Evolutionary conservation across 2,329 filamentous ascomycete genomes (phyloP).

Genomic region (Sarocladiaceae sp.): DNA sequence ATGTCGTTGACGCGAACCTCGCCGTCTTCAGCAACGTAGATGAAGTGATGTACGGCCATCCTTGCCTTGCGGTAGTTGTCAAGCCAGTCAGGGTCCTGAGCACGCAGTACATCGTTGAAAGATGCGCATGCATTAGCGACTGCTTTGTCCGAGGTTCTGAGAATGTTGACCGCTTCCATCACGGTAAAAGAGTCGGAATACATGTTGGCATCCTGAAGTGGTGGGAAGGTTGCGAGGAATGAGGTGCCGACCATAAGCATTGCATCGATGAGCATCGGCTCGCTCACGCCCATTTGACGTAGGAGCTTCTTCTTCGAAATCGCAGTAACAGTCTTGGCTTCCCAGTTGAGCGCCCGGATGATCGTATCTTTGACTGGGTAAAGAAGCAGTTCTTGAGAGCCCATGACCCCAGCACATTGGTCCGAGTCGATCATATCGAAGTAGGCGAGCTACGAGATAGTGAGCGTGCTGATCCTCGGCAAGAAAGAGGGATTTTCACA

Average conservation of each 20-base stretch:
- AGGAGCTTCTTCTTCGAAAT: slow-evolving; percentile 65
- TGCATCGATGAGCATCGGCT: slow-evolving; percentile 75
- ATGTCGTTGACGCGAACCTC: slow-evolving; percentile 68
- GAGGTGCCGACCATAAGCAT: slow-evolving; percentile 76
- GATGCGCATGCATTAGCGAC: slow-evolving; percentile 69
- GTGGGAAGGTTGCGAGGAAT: slow-evolving; percentile 73
- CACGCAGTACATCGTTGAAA: slow-evolving; percentile 71
- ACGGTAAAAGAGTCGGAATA: slow-evolving; percentile 57
- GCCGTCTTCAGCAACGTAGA: slow-evolving; percentile 72
- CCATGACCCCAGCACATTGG: slow-evolving; percentile 72
- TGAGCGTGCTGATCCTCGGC: slow-evolving; percentile 14
- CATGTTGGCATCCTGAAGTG: slow-evolving; percentile 55
- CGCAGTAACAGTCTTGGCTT: slow-evolving; percentile 54
- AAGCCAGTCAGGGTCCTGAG: slow-evolving; percentile 67
- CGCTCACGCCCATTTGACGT: slow-evolving; percentile 56
- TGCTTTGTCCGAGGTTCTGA: slow-evolving; percentile 61
- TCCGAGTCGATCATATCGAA: slow-evolving; percentile 62
- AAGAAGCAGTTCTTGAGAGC: slow-evolving; percentile 75
- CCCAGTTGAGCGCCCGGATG: slow-evolving; percentile 61
- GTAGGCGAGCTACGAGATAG: slow-evolving; percentile 59
- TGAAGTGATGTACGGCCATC: slow-evolving; percentile 81
- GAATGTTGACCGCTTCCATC: slow-evolving; percentile 69
- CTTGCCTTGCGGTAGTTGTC: slow-evolving; percentile 82
- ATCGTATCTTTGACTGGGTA: slow-evolving; percentile 78
- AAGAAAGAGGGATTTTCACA: slow-evolving; percentile 30